Percentiles rank a stretch among this genome's conserved stretches.
These are phyloP conservation scores for Globisporangium cystogenes DNA, from an alignment of 352 stramenopile species.

Conservation along the genomic window DNA sequence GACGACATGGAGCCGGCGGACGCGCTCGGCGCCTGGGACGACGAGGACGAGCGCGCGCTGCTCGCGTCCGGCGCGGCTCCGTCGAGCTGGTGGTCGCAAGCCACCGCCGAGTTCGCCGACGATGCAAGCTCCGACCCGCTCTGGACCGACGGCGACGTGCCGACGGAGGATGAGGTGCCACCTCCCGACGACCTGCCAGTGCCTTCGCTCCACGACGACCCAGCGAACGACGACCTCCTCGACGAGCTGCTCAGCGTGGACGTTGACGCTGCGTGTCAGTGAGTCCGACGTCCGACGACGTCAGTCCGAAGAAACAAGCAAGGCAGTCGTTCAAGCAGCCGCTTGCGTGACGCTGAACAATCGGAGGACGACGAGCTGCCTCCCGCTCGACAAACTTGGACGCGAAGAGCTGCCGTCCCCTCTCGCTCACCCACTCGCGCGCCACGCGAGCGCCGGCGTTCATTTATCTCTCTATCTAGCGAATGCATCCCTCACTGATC, in stretches of 20 bases:
- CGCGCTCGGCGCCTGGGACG: conserved; percentile 23
- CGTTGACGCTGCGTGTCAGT: conserved; percentile 26
- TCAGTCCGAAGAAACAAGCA: too few species aligned
- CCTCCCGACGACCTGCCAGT: conserved; percentile 33
- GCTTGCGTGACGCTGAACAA: background rate
- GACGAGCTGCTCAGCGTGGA: conserved; percentile 53
- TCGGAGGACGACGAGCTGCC: background rate
- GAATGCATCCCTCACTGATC: conserved; percentile 19
- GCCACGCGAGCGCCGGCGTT: background rate
- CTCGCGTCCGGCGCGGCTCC: conserved; percentile 29
- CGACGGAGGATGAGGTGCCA: conserved; percentile 20
- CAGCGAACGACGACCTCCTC: conserved; percentile 24
- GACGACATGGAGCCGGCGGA: conserved; percentile 32
- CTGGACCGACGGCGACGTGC: conserved; percentile 9
- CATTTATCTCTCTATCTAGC: conserved; percentile 8
- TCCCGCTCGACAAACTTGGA: background rate
- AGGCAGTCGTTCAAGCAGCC: background rate
- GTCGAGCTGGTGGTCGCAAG: conserved; percentile 47
- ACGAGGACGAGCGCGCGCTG: conserved; percentile 32
- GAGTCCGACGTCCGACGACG: too few species aligned
- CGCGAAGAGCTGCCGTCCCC: background rate
- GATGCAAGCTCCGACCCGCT: conserved; percentile 10
- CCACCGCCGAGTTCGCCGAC: conserved; percentile 12
- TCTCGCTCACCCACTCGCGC: background rate
- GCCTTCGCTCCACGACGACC: background rate